These are phyloP conservation scores for Citrus glauca DNA, from an alignment of 345 rosid genomes.

Conservation along the genomic window DNA sequence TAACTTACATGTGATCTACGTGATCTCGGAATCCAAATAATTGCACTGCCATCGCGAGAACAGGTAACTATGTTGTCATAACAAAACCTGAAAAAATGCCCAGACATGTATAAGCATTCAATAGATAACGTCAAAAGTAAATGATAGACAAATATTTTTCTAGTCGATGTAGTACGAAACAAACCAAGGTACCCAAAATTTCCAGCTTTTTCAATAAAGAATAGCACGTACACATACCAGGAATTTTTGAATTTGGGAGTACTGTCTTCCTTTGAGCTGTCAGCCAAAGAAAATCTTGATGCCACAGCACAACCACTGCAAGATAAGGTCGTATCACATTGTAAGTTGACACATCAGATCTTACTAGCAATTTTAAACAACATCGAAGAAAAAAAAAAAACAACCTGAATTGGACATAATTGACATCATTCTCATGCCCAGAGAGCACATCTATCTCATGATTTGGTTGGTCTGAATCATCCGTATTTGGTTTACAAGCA, in stretches of 20 bases:
- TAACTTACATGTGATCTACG: slow-evolving; percentile 83
- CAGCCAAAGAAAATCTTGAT: slow-evolving; percentile 66
- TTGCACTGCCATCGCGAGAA: slow-evolving; percentile 99
- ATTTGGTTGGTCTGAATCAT: slow-evolving; percentile 74
- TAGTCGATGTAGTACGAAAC: background rate
- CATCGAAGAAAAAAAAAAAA: slow-evolving; percentile 7
- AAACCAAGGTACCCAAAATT: background rate
- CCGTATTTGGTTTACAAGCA: slow-evolving; percentile 66
- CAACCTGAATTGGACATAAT: slow-evolving; percentile 97
- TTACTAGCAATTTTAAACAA: background rate
- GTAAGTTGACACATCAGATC: slow-evolving; percentile 2
- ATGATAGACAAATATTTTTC: slow-evolving; percentile 6
- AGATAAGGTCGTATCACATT: slow-evolving; percentile 22
- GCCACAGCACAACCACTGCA: slow-evolving; percentile 91
- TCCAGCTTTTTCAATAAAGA: background rate
- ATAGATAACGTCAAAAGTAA: background rate
- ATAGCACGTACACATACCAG: slow-evolving; percentile 49
- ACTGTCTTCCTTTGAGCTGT: slow-evolving; percentile 73
- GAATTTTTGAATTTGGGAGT: slow-evolving; percentile 82
- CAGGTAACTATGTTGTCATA: slow-evolving; percentile 96
- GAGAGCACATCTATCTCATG: slow-evolving; percentile 86
- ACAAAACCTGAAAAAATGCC: slow-evolving; percentile 63
- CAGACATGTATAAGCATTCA: background rate
- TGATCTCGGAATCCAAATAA: slow-evolving; percentile 92
- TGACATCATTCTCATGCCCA: slow-evolving; percentile 98